Evolutionary conservation across 1,139 yeast genomes (phyloP), one percentile per base, ranked within the genome.

Genomic region (Lodderomyces pseudojiufengensis): DNA sequence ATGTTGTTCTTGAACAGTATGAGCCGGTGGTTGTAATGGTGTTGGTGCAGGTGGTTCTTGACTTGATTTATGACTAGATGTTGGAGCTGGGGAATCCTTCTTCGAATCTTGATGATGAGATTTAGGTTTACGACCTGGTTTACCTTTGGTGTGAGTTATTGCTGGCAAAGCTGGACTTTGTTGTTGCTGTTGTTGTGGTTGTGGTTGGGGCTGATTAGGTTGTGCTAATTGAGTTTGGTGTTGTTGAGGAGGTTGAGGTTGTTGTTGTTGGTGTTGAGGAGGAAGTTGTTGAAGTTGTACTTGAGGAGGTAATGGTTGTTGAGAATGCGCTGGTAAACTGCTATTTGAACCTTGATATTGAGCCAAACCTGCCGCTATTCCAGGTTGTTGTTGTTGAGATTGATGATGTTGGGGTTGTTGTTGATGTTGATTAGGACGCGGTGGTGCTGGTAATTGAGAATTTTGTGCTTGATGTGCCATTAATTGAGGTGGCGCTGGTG

Each of bases 401-500:
- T 24, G 32, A 4, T 22, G 16, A 9, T 16, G 26, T 29, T 21
- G 32, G 9, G 8, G 26, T 15, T 29, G 24, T 16, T 11, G 32
- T 13, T 16, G 32, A 4, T 22, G 16, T 16, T 31, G 28, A 9
- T 21, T 16, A 11, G 12, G 32, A 15, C 23, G 32, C 15, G 33
- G 33, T 3, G 33, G 33, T 11, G 28, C 33, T 16, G 27, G 33
- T 23, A 45, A 46, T 16, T 44, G 45, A 4, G 47, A 41, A 10
- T 16, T 26, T 18, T 5, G 20, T 9, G 29, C 22, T 13, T 31
- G 34, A 11, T 16, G 27, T 21, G 25, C 29, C 15, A 44, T 37
- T 37, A 42, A 29, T 27, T 35, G 42, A 8, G 41, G 46, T 27
- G 47, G 46, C 11, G 41, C 39, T 29, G 45, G 43, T 18, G 46